Evolutionary conservation across 2,329 filamentous ascomycete genomes (phyloP).

Genomic region (Coniochaeta sp.): DNA sequence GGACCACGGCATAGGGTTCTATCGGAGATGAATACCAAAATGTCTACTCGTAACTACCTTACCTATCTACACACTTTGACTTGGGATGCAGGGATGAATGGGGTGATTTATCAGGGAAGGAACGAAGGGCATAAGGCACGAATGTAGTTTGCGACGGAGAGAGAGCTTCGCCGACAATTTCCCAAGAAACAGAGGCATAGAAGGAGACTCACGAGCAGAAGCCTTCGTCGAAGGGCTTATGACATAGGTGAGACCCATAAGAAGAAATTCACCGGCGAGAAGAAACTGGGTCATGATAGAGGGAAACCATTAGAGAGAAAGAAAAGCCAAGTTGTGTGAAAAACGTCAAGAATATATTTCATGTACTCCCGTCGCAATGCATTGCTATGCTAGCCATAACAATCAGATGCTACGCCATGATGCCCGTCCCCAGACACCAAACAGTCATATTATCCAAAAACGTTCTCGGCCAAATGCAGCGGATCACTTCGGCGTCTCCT

Average conservation of each 20-base stretch:
- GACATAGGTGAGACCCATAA: too few relatives aligned
- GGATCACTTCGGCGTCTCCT: conserved; percentile 7
- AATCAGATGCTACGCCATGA: neutral
- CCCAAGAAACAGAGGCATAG: neutral
- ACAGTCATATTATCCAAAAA: neutral
- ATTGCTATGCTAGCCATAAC: neutral
- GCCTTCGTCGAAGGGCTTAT: too few relatives aligned
- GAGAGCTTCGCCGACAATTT: too few relatives aligned
- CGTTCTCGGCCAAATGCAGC: neutral
- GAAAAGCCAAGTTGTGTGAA: too few relatives aligned
- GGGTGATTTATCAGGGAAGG: too few relatives aligned
- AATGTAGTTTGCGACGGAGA: too few relatives aligned
- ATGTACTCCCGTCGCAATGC: neutral
- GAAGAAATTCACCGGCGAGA: neutral
- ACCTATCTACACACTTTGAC: too few relatives aligned
- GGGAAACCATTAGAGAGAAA: too few relatives aligned
- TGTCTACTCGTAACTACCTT: neutral
- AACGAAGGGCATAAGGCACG: too few relatives aligned
- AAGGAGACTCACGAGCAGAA: neutral
- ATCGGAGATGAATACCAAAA: neutral
- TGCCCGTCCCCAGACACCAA: neutral
- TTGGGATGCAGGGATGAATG: too few relatives aligned
- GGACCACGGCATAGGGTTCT: neutral
- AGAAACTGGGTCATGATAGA: neutral
- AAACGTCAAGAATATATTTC: neutral